Evolutionary conservation across 768 basidiomycete genomes (phyloP), one percentile per base, ranked within the genome.

Genomic region (Glaciozyma martinii): DNA sequence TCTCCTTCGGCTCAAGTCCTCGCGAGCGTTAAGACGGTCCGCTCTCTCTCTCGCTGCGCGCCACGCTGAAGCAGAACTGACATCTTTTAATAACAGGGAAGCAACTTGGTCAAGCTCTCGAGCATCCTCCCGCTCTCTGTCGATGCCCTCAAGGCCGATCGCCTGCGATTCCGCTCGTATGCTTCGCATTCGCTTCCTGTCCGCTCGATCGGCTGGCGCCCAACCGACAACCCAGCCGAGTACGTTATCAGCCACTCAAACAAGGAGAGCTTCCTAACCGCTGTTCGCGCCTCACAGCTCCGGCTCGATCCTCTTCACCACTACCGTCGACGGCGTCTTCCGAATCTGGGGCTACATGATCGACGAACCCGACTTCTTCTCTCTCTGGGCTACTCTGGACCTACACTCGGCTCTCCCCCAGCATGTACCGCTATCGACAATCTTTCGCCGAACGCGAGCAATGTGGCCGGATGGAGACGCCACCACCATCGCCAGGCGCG

Each of bases 321-420:
- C 59, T 18, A 73, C 68, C 18, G 5, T 54, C 10, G 52, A 68
- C 30, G 66, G 71, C 59, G 25, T 43, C 29, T 57, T 67, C 16
- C 68, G 66, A 53, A 53, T 73, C 40, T 73, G 71, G 66, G 62
- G 66, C 16, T 63, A 62, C 58, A 63, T 74, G 43, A 66, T 72
- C 33, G 73, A 74, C 64, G 68, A 73, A 44, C 72, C 73, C 23
- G 60, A 65, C 66, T 60, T 67, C 46, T 74, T 73, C 58, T 66
- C 63, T 1, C 64, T 74, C 6, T 71, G 63, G 65, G 47, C 54
- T 5, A 64, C 71, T 5, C 47, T 68, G 15, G 50, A 63, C 46
- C 49, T 63, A 12, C 52, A 57, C 37, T 25, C 65, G 19, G 18
- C 56, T 5, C 33, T 60, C 13, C 56, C 63, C 13, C 32, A 40